phyloP scores from a whole-genome alignment of 1,284 basidiomycete species.

The Ceratobasidium sp. region DNA sequence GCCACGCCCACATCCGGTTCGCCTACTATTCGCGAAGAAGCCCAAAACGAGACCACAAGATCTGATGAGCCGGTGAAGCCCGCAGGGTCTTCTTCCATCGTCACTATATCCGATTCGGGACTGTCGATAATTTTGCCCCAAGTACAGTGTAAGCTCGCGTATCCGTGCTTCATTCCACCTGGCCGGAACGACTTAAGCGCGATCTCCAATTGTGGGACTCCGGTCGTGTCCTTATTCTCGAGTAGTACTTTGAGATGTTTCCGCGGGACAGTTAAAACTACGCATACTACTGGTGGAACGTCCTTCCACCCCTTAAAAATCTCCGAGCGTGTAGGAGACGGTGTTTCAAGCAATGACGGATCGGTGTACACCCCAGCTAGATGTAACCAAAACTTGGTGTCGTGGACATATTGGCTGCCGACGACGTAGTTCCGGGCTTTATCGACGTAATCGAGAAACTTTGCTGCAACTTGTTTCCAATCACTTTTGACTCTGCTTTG shows the following conservation, averaged over 20 bases:
- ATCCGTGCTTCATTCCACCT: not conserved
- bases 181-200: not conserved
- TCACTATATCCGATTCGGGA: not conserved
- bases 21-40: not conserved
- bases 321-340: not conserved
- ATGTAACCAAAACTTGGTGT: not conserved
- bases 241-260: not conserved
- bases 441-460: not conserved
- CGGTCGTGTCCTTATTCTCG: not conserved
- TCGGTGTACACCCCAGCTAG: not conserved
- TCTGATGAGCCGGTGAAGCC: not conserved
- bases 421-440: not conserved
- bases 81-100: not conserved
- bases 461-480: not conserved
- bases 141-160: not conserved
- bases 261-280: not conserved
- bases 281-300: slow-evolving; percentile 4
- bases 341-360: not conserved
- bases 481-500: not conserved
- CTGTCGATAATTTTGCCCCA: not conserved
- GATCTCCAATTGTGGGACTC: not conserved
- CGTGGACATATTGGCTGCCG: not conserved
- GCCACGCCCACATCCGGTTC: not conserved
- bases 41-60: slow-evolving; percentile 19
- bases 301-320: not conserved